A percentile compares a stretch with the other conserved stretches of the same genome.
Evolutionary conservation across 345 rosid genomes (phyloP).

Genomic region (Gossypium rotundifolium): DNA sequence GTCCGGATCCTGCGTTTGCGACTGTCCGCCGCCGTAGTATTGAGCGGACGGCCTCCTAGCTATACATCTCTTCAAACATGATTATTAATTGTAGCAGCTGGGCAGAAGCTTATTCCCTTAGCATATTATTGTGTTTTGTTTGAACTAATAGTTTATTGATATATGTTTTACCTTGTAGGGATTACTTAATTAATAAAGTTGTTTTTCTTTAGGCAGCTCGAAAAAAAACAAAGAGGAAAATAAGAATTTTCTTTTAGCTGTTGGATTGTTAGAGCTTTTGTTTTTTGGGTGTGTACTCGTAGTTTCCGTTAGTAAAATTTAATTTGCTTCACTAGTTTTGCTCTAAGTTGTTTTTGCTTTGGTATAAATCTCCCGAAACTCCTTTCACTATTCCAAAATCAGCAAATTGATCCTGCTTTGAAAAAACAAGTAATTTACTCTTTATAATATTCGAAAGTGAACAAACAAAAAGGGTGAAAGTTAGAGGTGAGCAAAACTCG

Average conservation of each 20-base stretch:
- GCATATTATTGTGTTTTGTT: background rate
- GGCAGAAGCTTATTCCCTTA: background rate
- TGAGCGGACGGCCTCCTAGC: background rate
- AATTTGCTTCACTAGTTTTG: background rate
- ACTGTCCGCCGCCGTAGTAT: slow-evolving; percentile 9
- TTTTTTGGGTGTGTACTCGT: background rate
- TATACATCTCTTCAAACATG: background rate
- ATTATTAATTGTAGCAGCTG: background rate
- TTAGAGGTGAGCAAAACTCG: no score
- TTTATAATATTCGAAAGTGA: no score
- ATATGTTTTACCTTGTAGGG: background rate
- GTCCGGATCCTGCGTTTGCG: slow-evolving; percentile 1
- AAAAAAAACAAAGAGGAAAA: background rate
- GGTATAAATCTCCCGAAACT: no score
- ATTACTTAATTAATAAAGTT: background rate
- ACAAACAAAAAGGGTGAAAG: no score
- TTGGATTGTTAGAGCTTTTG: background rate
- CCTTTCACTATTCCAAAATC: no score
- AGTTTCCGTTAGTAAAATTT: background rate
- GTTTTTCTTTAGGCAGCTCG: background rate
- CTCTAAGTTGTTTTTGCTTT: no score
- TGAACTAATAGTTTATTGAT: background rate
- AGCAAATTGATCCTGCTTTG: no score
- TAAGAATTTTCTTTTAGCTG: background rate
- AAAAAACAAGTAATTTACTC: no score